Base-by-base conservation (phyloP, 2,329 filamentous ascomycete genomes). In the Chrysosporium keratinophilum region DNA sequence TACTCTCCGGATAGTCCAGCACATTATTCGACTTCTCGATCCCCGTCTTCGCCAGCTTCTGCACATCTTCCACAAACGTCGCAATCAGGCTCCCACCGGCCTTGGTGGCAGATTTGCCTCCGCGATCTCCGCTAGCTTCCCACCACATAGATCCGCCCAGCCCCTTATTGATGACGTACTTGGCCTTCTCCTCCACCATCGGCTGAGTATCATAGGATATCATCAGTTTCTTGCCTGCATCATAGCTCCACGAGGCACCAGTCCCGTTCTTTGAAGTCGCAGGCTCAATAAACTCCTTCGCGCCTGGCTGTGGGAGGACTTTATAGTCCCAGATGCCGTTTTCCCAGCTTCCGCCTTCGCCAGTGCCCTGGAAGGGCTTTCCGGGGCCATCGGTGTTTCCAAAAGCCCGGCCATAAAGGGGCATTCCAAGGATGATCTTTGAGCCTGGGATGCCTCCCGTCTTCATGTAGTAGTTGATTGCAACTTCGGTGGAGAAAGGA, bases 131-230 rank as follows among this genome's bases (percentile, higher is more conserved):
- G 62, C 85, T 91, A 62, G 82, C 87, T 74, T 96, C 90, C 87
- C 87, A 93, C 88, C 89, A 96, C 90, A 96, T 96, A 17, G 79
- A 87, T n/a, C 90, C 90, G 11, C 89, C 90, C 0, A 96, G 77
- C 0, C 78, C 73, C 20, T 77, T 72, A 15, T 79, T 65, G 62
- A 76, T 79, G 64, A 95, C 79, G 65, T 81, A 95, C 11, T 79
- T 71, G 2, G 83, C 81, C 75, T 96, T 96, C 57, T 73, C 67
- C 58, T 77, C 74, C 3, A 80, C 84, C 69, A 88, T 82, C 4
- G 74, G 62, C 5, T 74, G 67, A 5, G 69, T 77, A 59, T 82
- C 80, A 61, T 95, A 97, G 42, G 79, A 85, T 50, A 97, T 78
- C 74, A 97, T 79, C 54, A 79, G 82, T 56, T 77, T 77, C 31